Base-by-base conservation (phyloP, 1,139 yeast genomes). In the Waltiozyma sp. region DNA sequence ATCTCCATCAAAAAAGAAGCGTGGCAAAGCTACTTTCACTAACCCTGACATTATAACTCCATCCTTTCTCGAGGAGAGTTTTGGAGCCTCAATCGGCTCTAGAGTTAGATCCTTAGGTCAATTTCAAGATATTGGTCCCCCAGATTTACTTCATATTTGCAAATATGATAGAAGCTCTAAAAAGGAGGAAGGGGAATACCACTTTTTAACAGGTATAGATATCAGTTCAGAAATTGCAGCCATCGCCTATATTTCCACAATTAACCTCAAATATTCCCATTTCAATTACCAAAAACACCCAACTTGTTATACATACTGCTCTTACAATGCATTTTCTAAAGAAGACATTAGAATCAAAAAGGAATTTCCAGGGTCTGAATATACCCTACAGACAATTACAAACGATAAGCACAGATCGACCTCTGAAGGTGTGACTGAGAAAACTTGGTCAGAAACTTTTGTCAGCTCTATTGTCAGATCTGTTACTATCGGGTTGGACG, bases 131-230 rank as follows among this genome's bases (percentile, higher is more conserved):
- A 53, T 91, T 43, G 98, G 98, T 0, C 95, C 96, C 0, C 89
- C 96, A 7, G 97, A 91, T 65, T 68, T 91, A 50, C 84, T 94
- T 41, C 94, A 85, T 57, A 57, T 78, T 23, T 66, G 80, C 28
- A 71, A 68, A 43, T 65, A 62, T 47, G 67, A 67, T 45, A 63
- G 57, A 40, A 57, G 62, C 14, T 51, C 58, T 8, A 62, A 62
- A 36, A 62, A 63, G 36, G 75, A 70, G 42, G 54, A 60, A 14
- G 76, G 77, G 0, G 66, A 66, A 43, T 66, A 63, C 40, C 67
- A 65, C 41, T 63, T 55, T 43, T 66, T 77, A 43, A 72, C 80
- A 1, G 88, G 89, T 1, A 62, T 80, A 13, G 85, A 81, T 52
- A 66, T 76, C 1, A 73, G 82, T 1, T 69, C 77, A 10, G 65